phyloP scores from a whole-genome alignment of 2,329 filamentous ascomycete species.

The Penicillium occitanis region DNA sequence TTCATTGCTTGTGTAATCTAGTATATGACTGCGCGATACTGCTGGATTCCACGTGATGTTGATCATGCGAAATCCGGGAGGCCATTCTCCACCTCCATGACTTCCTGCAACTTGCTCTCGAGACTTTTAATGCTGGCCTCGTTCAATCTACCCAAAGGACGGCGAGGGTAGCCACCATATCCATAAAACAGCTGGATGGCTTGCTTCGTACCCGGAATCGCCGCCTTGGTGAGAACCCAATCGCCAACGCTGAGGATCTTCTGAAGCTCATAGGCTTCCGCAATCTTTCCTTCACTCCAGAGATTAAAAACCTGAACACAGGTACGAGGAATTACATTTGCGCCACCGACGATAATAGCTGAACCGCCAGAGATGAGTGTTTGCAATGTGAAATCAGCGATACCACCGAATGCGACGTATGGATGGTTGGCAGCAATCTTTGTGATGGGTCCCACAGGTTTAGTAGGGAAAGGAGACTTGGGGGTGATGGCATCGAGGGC shows the following conservation, averaged over 20 bases:
- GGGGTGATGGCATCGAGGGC: constrained; percentile 71
- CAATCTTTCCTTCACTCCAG: constrained; percentile 69
- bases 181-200: constrained; percentile 80
- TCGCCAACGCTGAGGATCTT: constrained; percentile 74
- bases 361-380: constrained; percentile 77
- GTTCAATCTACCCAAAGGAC: constrained; percentile 51
- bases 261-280: constrained; percentile 75
- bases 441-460: constrained; percentile 26
- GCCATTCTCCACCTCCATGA: constrained; percentile 36
- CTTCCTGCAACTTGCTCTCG: constrained; percentile 37
- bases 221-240: constrained; percentile 80
- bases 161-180: constrained; percentile 75
- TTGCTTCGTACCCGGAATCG: constrained; percentile 81
- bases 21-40: not conserved
- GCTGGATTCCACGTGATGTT: not conserved
- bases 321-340: constrained; percentile 82
- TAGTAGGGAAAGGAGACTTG: constrained; percentile 34
- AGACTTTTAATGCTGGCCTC: constrained; percentile 33
- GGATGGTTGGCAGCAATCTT: constrained; percentile 37
- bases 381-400: constrained; percentile 84
- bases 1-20: not conserved
- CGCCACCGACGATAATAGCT: constrained; percentile 82
- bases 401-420: constrained; percentile 86
- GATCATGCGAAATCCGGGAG: constrained; percentile 38
- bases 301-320: constrained; percentile 80